These are phyloP conservation scores for Kazachstania viticola DNA, from an alignment of 805 yeast genomes.

Conservation along the genomic window DNA sequence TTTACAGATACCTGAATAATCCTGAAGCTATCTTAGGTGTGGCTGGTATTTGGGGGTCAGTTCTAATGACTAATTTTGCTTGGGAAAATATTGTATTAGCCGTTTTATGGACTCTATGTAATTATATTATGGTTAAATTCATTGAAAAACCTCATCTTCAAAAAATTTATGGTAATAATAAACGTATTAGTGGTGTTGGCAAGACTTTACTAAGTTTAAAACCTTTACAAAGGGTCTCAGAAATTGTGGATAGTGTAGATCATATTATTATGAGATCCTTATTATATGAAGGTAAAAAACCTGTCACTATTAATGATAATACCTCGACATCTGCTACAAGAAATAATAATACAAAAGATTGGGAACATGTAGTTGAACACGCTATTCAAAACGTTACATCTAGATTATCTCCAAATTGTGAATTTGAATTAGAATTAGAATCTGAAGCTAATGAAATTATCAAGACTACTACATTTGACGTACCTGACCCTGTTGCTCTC, in stretches of 20 bases:
- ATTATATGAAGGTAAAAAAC: not conserved
- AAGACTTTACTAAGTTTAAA: constrained; percentile 29
- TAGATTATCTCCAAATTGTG: constrained; percentile 17
- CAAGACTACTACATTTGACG: constrained; percentile 24
- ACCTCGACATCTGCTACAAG: not conserved
- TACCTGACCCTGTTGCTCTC: constrained; percentile 36
- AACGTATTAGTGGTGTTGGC: constrained; percentile 44
- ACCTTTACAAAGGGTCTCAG: constrained; percentile 27
- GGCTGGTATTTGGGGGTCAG: constrained; percentile 68
- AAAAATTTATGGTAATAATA: constrained; percentile 57
- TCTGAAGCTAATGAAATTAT: too few species aligned
- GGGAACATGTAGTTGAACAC: constrained; percentile 13
- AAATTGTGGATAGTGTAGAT: constrained; percentile 32
- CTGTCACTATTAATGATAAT: not conserved
- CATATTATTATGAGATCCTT: constrained; percentile 11
- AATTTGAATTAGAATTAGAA: constrained; percentile 21
- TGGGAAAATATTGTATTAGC: constrained; percentile 38
- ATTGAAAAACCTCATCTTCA: constrained; percentile 73
- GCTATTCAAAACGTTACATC: constrained; percentile 12
- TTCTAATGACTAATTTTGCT: constrained; percentile 46
- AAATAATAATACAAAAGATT: constrained; percentile 6
- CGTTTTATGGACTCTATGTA: constrained; percentile 54
- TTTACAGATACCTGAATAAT: constrained; percentile 68
- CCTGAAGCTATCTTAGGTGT: constrained; percentile 74
- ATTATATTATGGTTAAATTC: constrained; percentile 55